These are phyloP conservation scores for Melaleuca quinquenervia DNA, from an alignment of 345 rosid genomes.

Conservation along the genomic window DNA sequence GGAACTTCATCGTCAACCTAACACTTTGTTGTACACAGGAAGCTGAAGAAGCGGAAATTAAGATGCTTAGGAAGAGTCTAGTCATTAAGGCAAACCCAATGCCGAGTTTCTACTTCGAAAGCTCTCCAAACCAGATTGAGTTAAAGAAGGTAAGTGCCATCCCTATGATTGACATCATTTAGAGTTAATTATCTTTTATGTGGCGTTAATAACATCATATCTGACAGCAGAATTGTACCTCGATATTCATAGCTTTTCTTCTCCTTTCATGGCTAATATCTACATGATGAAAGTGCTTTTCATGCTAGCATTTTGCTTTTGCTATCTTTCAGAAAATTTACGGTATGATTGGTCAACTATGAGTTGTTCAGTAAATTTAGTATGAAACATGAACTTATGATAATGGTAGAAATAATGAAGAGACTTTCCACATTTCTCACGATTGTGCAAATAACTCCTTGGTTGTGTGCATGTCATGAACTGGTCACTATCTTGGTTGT, in stretches of 20 bases:
- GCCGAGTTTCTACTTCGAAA: conserved; percentile 28
- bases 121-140: conserved; percentile 21
- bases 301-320: background rate
- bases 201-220: background rate
- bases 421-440: too few relatives aligned
- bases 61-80: conserved; percentile 25
- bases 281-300: background rate
- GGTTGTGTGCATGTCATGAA: background rate
- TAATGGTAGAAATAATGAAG: too few relatives aligned
- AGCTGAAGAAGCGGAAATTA: conserved; percentile 20
- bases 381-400: background rate
- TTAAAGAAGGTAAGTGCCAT: conserved; percentile 19
- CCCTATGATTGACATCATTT: background rate
- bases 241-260: background rate
- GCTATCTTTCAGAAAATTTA: background rate
- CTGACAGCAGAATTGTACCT: background rate
- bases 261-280: background rate
- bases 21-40: conserved; percentile 8
- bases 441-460: too few relatives aligned
- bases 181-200: background rate
- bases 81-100: conserved; percentile 27
- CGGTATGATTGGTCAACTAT: background rate
- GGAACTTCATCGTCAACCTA: background rate
- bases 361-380: background rate
- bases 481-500: background rate